Conservation (phyloP, 2,329 filamentous ascomycete genomes). For the Westerdykella sp. region DNA sequence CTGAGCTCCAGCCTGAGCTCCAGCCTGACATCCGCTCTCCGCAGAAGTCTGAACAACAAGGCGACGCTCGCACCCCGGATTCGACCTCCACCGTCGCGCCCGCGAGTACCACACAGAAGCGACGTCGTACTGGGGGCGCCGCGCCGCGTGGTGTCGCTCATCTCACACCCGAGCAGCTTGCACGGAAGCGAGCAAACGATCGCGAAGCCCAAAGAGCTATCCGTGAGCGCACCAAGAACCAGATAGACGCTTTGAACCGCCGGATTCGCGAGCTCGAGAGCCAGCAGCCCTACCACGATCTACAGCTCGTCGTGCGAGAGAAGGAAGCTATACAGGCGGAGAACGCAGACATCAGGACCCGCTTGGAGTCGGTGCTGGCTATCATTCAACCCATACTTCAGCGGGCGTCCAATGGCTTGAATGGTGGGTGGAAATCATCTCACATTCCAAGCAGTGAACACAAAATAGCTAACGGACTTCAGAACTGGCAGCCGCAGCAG, state of each 20-base stretch:
- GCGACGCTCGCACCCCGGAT: background rate
- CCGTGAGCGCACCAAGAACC: constrained; percentile 71
- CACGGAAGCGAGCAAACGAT: constrained; percentile 86
- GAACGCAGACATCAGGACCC: constrained; percentile 69
- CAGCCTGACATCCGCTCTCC: too few species aligned
- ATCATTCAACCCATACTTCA: constrained; percentile 56
- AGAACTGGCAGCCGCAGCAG: constrained; percentile 46
- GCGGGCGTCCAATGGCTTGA: constrained; percentile 36
- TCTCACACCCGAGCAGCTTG: constrained; percentile 79
- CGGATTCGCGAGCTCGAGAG: constrained; percentile 69
- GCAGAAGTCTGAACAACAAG: too few species aligned
- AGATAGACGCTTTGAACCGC: constrained; percentile 68
- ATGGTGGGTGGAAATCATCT: constrained; percentile 31
- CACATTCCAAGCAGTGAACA: background rate
- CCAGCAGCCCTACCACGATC: constrained; percentile 76
- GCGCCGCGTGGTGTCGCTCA: constrained; percentile 72
- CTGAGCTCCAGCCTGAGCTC: too few species aligned
- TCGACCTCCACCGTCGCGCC: background rate
- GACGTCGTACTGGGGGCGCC: constrained; percentile 32
- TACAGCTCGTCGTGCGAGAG: constrained; percentile 67
- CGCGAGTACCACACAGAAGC: constrained; percentile 14
- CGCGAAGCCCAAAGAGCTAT: constrained; percentile 82
- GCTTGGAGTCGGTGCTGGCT: constrained; percentile 59
- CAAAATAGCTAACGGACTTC: constrained; percentile 6
- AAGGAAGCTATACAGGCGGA: constrained; percentile 73